Evolutionary conservation across 805 yeast species (phyloP), one percentile per base, ranked within the genome.

Genomic region (Ogataea salicorniae): DNA sequence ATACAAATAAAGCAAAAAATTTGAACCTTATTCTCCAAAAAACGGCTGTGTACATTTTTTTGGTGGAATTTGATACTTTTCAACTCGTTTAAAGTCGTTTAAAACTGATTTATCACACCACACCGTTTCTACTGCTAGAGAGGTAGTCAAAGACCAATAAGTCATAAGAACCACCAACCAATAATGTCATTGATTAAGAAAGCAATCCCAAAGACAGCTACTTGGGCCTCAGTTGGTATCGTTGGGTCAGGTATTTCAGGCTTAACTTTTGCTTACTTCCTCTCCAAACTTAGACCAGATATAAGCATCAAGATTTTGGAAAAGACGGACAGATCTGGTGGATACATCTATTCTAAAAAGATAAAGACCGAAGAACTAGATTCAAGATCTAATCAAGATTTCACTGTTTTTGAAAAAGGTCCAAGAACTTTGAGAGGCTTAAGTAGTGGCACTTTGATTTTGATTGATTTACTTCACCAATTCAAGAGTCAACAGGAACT

Each of bases 201-300:
- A 23, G 26, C 50, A 6, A 37, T 53, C 11, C 43, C 54, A 5
- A 40, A 52, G 36, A 41, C 56, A 31, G 36, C 41, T 16, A 63
- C 64, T 42, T 72, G 79, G 1, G 64, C 41, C 11, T 48, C 41
- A 18, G 81, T 90, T 2, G 90, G 86, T 0, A 86, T 91, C 0
- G 60, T 90, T 1, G 99, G 99, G 0, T 84, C 87, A 0, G 99
- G 99, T 0, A 77, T 92, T 2, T 85, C 96, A 0, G 97, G 97
- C 0, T 70, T 94, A 3, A 71, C 89, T 2, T 86, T 77, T 59
- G 79, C 85, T 1, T 85, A 83, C 57, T 86, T 84, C 58, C 69
- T 90, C 14, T 71, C 75, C 34, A 77, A 76, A 46, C 63, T 88
- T n/a, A 72, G 96, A 43, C 97, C 97, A 0, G 96, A 90, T 62